A percentile compares a stretch with the other conserved stretches of the same genome.
Conservation (phyloP, 345 rosid genomes). For the Linum trigynum region DNA sequence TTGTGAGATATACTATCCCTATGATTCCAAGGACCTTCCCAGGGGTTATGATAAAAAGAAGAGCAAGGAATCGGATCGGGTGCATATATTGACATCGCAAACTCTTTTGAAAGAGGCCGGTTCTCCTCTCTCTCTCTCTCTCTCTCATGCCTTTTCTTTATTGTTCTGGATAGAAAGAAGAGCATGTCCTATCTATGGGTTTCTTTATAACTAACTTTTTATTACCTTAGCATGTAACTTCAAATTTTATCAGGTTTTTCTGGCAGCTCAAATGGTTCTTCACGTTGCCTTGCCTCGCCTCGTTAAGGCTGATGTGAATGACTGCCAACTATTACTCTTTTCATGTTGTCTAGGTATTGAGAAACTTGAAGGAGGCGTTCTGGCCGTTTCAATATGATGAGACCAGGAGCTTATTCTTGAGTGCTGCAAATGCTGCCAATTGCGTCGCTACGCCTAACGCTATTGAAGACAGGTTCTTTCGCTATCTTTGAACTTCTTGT, state of each 20-base stretch:
- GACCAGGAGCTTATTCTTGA: constrained; percentile 41
- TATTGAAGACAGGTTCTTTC: constrained; percentile 34
- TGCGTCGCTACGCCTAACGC: constrained; percentile 26
- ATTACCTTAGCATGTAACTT: too few species aligned
- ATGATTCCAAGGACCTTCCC: constrained; percentile 42
- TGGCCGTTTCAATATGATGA: constrained; percentile 58
- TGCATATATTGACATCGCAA: constrained; percentile 43
- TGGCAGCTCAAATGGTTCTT: not conserved
- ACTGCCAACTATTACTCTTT: not conserved
- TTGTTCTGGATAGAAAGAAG: too few species aligned
- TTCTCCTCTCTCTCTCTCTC: constrained; percentile 1
- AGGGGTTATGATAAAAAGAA: constrained; percentile 53
- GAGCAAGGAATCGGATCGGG: constrained; percentile 48
- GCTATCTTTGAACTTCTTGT: not conserved
- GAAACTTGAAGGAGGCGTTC: constrained; percentile 47
- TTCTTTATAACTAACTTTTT: too few species aligned
- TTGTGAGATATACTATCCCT: constrained; percentile 52
- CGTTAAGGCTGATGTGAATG: too few species aligned
- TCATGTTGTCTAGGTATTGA: constrained; percentile 29
- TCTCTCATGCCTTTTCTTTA: too few species aligned
- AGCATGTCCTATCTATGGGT: too few species aligned
- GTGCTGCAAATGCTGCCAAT: constrained; percentile 51
- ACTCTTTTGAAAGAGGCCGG: constrained; percentile 37
- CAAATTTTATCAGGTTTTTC: too few species aligned
- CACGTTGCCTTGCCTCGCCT: not conserved